Evolutionary conservation across 371 early-diverging fungal species (phyloP).

Genomic region (Phascolomyces articulosus): DNA sequence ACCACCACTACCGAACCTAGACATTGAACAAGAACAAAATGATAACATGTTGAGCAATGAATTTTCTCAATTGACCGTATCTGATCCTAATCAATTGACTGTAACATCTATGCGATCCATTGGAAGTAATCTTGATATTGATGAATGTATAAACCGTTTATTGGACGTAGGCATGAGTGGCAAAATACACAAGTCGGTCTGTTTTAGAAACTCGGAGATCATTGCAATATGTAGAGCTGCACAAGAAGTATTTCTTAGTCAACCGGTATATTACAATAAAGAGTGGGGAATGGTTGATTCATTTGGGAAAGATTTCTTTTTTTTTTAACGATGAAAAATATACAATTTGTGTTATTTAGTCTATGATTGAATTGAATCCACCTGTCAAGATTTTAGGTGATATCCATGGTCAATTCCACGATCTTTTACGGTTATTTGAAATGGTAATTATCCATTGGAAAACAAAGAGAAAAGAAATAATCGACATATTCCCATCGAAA

Average conservation of each 20-base stretch:
- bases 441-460: conserved; percentile 29
- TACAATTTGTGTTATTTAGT: conserved; percentile 20
- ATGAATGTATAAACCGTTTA: conserved; percentile 83
- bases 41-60: not conserved
- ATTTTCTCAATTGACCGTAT: conserved; percentile 21
- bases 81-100: conserved; percentile 29
- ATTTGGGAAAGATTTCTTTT: no score
- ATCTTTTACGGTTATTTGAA: conserved; percentile 87
- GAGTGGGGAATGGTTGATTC: no score
- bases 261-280: conserved; percentile 58
- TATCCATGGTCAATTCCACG: conserved; percentile 93
- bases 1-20: not conserved
- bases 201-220: conserved; percentile 83
- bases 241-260: conserved; percentile 87
- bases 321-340: no score
- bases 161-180: conserved; percentile 71
- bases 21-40: not conserved
- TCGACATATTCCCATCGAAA: not conserved
- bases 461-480: not conserved
- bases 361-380: conserved; percentile 89
- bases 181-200: conserved; percentile 73
- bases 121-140: conserved; percentile 63
- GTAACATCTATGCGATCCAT: conserved; percentile 36
- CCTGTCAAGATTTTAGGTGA: conserved; percentile 95
- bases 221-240: conserved; percentile 81